Base-by-base conservation (phyloP, 2,329 filamentous ascomycete species). In the Fusarium bactridioides region DNA sequence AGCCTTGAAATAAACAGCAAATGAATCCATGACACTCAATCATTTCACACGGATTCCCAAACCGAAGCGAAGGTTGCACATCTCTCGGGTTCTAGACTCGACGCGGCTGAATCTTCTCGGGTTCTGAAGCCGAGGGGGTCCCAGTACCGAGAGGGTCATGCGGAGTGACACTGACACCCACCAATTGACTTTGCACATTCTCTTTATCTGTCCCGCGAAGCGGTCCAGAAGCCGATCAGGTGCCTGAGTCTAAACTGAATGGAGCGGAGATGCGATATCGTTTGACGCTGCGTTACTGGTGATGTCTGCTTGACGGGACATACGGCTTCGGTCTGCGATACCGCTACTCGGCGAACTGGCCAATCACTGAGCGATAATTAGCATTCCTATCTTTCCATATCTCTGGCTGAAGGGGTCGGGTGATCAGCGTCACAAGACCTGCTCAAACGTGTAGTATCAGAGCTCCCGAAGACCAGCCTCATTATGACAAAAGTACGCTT, bases 131-230 rank as follows among this genome's bases (percentile, higher is more conserved):
- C 54, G 54, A 57, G 54, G 40, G 23, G 29, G 31, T 25, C 54
- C 18, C 54, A 50, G 19, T 57, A 27, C 54, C 31, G 54, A 57
- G 13, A 35, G 8, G 12, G 18, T n/a, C 25, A 50, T 37, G 54
- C 18, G 40, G 40, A 12, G 41, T 45, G 16, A 37, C 54, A 31
- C 40, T 47, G 51, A 43, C 40, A 25, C 27, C 40, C 54, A 35
- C 54, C 54, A 57, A 48, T 57, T 57, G 23, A 16, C 31, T 13
- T 27, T 19, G 18, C 31, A 33, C 10, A 53, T 27, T 12, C 23
- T 57, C 54, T 48, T 57, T 57, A 57, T 57, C 54, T 48, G 31
- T 19, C 54, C 31, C 54, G 54, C 54, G 54, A 50, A 57, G 54
- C 54, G 31, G 40, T 18, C 23, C 31, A 48, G n/a, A 57, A 48